Conservation (phyloP, 495 filamentous ascomycete species). For the Margaritispora aquatica region DNA sequence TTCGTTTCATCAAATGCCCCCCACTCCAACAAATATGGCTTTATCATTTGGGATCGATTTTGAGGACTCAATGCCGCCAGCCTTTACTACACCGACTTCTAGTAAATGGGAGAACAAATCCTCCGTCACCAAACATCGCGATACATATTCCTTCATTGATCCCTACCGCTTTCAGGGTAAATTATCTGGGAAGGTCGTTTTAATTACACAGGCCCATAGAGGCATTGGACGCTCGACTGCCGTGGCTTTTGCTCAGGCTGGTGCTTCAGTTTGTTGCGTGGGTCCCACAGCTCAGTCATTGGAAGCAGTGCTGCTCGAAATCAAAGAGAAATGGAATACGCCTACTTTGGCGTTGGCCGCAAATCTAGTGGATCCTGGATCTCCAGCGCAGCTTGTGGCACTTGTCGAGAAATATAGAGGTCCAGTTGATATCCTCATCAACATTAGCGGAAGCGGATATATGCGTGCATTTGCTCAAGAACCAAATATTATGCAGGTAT, state of each 20-base stretch:
- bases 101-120: conserved; percentile 10
- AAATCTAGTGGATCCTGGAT: conserved; percentile 18
- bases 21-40: neutral
- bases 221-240: conserved; percentile 11
- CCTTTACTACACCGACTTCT: neutral
- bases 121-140: conserved; percentile 3
- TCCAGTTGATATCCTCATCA: conserved; percentile 27
- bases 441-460: conserved; percentile 18
- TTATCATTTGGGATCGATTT: neutral
- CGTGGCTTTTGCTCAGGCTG: conserved; percentile 13
- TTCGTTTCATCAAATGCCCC: neutral
- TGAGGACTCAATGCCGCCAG: neutral
- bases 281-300: neutral
- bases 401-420: conserved; percentile 19
- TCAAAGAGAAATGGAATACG: conserved; percentile 14
- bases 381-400: conserved; percentile 5
- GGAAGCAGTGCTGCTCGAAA: conserved; percentile 7
- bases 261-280: conserved; percentile 5
- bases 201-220: conserved; percentile 8
- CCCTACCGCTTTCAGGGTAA: conserved; percentile 12
- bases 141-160: conserved; percentile 16
- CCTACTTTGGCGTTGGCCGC: conserved; percentile 18
- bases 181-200: conserved; percentile 7
- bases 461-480: conserved; percentile 23
- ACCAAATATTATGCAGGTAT: conserved; percentile 11